phyloP scores from a whole-genome alignment of 208 protist species.

The Balamuthia mandrillaris region DNA sequence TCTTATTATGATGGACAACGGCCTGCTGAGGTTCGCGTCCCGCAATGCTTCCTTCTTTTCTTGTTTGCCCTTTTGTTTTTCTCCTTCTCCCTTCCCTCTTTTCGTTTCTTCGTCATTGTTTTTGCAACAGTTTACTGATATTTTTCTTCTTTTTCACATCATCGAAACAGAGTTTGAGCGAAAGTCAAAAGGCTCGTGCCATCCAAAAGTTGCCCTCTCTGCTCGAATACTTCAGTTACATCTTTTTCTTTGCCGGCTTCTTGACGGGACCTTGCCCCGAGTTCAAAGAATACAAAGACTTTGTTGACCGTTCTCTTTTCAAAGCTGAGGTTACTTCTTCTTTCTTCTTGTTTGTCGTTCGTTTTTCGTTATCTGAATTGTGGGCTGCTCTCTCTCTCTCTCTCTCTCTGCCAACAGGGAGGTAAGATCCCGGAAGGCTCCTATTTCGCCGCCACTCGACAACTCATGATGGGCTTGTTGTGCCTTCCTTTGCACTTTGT shows the following conservation, averaged over 20 bases:
- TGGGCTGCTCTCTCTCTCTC: no score
- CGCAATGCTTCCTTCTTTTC: background rate
- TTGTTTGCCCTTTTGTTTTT: no score
- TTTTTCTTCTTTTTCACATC: no score
- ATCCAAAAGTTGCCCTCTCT: conserved; percentile 56
- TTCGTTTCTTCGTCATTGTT: background rate
- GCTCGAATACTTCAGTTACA: conserved; percentile 62
- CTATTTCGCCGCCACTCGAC: background rate
- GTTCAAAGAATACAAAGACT: conserved; percentile 57
- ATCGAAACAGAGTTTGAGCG: background rate
- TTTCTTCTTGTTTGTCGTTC: no score
- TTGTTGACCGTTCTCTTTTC: background rate
- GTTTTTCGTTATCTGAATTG: no score
- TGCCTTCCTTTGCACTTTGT: background rate
- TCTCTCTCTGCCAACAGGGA: background rate
- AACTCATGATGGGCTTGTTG: background rate
- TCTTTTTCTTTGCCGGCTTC: conserved; percentile 62
- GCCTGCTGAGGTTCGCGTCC: background rate
- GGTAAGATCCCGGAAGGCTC: background rate
- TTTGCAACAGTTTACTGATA: no score
- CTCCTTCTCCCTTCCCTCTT: background rate
- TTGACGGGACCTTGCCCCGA: conserved; percentile 62
- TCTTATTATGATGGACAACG: conserved; percentile 58
- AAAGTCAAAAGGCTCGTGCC: background rate
- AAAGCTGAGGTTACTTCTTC: background rate